Conservation (phyloP, 2,329 filamentous ascomycete genomes). For the Hortaea sp. region DNA sequence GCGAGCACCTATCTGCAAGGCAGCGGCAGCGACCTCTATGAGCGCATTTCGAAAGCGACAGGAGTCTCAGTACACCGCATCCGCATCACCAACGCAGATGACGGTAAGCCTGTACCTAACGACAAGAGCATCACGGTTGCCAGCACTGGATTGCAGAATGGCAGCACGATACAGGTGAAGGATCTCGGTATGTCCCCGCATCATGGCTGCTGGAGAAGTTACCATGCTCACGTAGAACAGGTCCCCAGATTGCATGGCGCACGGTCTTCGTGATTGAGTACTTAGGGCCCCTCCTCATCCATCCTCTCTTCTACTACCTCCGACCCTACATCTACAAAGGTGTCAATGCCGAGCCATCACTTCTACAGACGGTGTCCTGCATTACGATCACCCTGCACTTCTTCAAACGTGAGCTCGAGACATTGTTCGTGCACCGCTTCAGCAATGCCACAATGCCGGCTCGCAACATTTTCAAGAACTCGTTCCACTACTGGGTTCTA, state of each 20-base stretch:
- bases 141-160: slow-evolving; percentile 47
- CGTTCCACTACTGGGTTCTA: slow-evolving; percentile 82
- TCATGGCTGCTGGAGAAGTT: not conserved
- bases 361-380: slow-evolving; percentile 62
- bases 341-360: slow-evolving; percentile 42
- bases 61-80: slow-evolving; percentile 49
- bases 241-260: slow-evolving; percentile 81
- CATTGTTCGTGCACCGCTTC: slow-evolving; percentile 89
- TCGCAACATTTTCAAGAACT: slow-evolving; percentile 89
- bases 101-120: slow-evolving; percentile 50
- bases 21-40: slow-evolving; percentile 47
- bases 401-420: slow-evolving; percentile 90
- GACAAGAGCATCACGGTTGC: slow-evolving; percentile 42
- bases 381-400: slow-evolving; percentile 73
- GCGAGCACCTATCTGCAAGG: slow-evolving; percentile 43
- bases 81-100: slow-evolving; percentile 54
- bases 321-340: slow-evolving; percentile 63
- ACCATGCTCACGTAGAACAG: slow-evolving; percentile 35
- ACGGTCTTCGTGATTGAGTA: slow-evolving; percentile 96
- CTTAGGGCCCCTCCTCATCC: slow-evolving; percentile 79
- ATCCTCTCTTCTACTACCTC: slow-evolving; percentile 59
- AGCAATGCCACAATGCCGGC: slow-evolving; percentile 88
- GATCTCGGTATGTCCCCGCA: slow-evolving; percentile 61
- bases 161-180: slow-evolving; percentile 69
- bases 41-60: slow-evolving; percentile 44